These are phyloP conservation scores for Pyricularia grisea DNA, from an alignment of 2,329 filamentous ascomycete species.

Conservation along the genomic window DNA sequence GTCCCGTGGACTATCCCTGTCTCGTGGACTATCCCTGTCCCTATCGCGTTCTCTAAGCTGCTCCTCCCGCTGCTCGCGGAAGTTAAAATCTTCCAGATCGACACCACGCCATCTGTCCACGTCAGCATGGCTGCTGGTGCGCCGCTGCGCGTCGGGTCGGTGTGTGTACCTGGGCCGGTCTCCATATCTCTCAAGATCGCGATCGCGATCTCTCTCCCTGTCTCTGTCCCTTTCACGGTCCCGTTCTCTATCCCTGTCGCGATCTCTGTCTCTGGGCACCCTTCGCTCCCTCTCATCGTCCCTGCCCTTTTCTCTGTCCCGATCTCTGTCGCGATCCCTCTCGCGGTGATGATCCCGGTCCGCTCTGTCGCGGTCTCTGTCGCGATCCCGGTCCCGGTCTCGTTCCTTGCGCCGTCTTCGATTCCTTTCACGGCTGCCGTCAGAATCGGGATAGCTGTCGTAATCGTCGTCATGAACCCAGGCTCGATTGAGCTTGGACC, in stretches of 20 bases:
- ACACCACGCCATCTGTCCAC: conserved; percentile 30
- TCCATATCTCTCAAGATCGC: conserved; percentile 20
- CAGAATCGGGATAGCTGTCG: conserved; percentile 1
- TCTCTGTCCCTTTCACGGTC: conserved; percentile 16
- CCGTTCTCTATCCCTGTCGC: conserved; percentile 20
- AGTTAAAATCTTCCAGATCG: conserved; percentile 19
- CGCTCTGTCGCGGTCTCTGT: conserved; percentile 24
- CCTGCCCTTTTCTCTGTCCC: conserved; percentile 23
- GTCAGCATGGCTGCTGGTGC: conserved; percentile 42
- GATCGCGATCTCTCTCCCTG: conserved; percentile 12
- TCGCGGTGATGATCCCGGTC: conserved; percentile 11
- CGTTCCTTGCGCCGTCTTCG: conserved; percentile 14
- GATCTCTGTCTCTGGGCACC: conserved; percentile 21
- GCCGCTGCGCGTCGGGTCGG: conserved; percentile 29
- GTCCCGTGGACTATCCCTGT: conserved; percentile 2
- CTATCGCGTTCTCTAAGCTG: not conserved
- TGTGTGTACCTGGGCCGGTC: conserved; percentile 18
- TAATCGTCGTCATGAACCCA: conserved; percentile 30
- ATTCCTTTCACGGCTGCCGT: conserved; percentile 16
- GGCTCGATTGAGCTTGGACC: conserved; percentile 29
- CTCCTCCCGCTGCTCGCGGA: conserved; percentile 6
- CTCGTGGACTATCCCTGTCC: conserved; percentile 3
- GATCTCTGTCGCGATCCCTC: conserved; percentile 22
- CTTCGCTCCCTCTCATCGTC: conserved; percentile 27
- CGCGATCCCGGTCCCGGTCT: conserved; percentile 25